A percentile compares a stretch with the other conserved stretches of the same genome.
phyloP scores from a whole-genome alignment of 2,329 filamentous ascomycete species.

The Ophiocordyceps camponoti-saundersi region DNA sequence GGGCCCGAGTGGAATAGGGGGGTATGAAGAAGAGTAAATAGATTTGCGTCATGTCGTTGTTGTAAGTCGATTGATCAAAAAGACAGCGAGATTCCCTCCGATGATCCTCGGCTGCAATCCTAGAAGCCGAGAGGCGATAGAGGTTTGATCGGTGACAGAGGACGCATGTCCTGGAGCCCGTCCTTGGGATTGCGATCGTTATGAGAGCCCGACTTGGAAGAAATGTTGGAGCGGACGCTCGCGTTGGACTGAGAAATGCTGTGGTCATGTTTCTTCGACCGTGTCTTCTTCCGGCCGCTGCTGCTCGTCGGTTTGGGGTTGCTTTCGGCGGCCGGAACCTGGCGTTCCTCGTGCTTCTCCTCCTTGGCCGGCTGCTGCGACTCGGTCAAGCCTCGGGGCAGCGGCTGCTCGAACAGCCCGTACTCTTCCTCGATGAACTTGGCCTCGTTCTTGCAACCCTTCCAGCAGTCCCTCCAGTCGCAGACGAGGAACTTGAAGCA shows the following conservation, averaged over 20 bases:
- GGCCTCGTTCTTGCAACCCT: slow-evolving; percentile 83
- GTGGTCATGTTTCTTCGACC: slow-evolving; percentile 26
- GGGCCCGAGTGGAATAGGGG: neutral
- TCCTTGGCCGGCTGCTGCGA: slow-evolving; percentile 12
- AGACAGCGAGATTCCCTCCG: neutral
- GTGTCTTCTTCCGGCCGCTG: slow-evolving; percentile 7
- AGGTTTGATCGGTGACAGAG: slow-evolving; percentile 49
- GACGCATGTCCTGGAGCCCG: slow-evolving; percentile 25
- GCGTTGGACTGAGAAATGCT: slow-evolving; percentile 23
- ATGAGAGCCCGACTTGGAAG: slow-evolving; percentile 26
- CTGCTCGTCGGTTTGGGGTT: slow-evolving; percentile 30
- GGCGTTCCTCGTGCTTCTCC: slow-evolving; percentile 4
- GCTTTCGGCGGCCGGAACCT: slow-evolving; percentile 45
- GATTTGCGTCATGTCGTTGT: neutral
- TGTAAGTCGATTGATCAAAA: neutral
- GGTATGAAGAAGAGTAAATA: neutral
- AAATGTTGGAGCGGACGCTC: slow-evolving; percentile 23
- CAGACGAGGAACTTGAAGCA: slow-evolving; percentile 92
- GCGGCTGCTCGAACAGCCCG: slow-evolving; percentile 37
- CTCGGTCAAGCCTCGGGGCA: slow-evolving; percentile 30
- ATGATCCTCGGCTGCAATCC: neutral
- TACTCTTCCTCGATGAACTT: slow-evolving; percentile 59
- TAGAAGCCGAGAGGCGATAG: slow-evolving; percentile 44
- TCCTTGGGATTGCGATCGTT: slow-evolving; percentile 19
- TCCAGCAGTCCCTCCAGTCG: slow-evolving; percentile 95